Evolutionary conservation across 2,329 filamentous ascomycete species (phyloP), one percentile per base, ranked within the genome.

Genomic region (Stagonosporopsis rhizophila): DNA sequence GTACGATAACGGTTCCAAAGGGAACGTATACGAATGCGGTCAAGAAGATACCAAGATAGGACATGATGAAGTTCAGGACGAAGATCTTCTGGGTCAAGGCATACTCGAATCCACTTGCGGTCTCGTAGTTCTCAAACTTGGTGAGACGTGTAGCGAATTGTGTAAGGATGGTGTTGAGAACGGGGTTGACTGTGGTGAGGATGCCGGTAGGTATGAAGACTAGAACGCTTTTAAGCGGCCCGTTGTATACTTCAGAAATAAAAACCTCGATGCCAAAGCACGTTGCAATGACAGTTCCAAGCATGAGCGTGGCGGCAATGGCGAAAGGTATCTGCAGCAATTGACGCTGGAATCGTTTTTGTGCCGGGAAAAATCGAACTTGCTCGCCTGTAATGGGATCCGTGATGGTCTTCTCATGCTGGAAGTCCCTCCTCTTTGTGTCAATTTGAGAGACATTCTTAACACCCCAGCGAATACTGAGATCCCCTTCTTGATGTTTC

Each of bases 201-300:
- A 99, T 85, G 25, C 95, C 83, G 0, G 94, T 97, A 0, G 95
- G 95, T 6, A 96, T 79, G 76, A 96, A 97, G 23, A 89, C 85
- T 65, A 99, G 75, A 57, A 96, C 88, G 19, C 85, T 84, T 78
- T 98, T 96, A 61, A 96, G 87, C 0, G 92, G 92, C 0, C 95
- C 95, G 57, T 88, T 85, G 75, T 99, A 98, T 15, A 98, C 87
- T 76, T 99, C 92, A 0, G 90, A 93, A 64, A 99, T 91, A 78
- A 98, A 97, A 28, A 98, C 91, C 73, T 99, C 95, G 59, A 97
- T 91, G 7, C 88, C 90, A 75, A 98, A 98, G 71, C 91, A 95
- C 14, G 86, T 86, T 12, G 90, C 87, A 62, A 98, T 96, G 65
- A 98, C 81, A 17, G 87, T 87, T 1, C 94, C 94, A 6, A 98